These are phyloP conservation scores for Xanthoconium separans DNA, from an alignment of 1,284 basidiomycete species.

Conservation along the genomic window DNA sequence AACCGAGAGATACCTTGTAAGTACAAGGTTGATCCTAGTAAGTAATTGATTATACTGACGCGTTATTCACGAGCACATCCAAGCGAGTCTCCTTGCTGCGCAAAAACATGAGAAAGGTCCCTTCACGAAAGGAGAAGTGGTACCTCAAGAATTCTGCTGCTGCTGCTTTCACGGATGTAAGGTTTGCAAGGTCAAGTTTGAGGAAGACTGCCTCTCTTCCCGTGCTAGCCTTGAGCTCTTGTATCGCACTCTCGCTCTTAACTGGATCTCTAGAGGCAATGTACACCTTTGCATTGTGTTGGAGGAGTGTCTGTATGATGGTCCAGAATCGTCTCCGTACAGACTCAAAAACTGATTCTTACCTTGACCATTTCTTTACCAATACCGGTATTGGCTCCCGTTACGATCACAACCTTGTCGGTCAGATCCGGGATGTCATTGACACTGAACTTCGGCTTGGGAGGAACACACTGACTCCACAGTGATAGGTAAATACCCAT, in stretches of 20 bases:
- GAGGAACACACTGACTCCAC: conserved; percentile 35
- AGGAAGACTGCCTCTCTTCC: conserved; percentile 51
- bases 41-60: conserved; percentile 31
- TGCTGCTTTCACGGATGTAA: background rate
- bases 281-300: conserved; percentile 59
- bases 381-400: conserved; percentile 28
- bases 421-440: conserved; percentile 32
- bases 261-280: conserved; percentile 49
- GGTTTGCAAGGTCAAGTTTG: conserved; percentile 57
- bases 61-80: conserved; percentile 54
- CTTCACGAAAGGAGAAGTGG: background rate
- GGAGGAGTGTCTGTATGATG: conserved; percentile 28
- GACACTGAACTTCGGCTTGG: conserved; percentile 41
- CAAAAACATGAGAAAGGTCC: conserved; percentile 24
- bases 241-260: conserved; percentile 50
- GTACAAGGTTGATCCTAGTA: too few relatives aligned
- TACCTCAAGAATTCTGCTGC: background rate
- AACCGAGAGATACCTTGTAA: too few relatives aligned
- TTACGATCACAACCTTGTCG: conserved; percentile 28
- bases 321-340: background rate
- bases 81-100: conserved; percentile 46
- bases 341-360: background rate
- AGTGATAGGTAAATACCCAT: conserved; percentile 13
- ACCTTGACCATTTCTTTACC: conserved; percentile 22
- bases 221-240: conserved; percentile 44